Evolutionary conservation across 805 yeast species (phyloP).

Genomic region (Zygoascus tannicola): DNA sequence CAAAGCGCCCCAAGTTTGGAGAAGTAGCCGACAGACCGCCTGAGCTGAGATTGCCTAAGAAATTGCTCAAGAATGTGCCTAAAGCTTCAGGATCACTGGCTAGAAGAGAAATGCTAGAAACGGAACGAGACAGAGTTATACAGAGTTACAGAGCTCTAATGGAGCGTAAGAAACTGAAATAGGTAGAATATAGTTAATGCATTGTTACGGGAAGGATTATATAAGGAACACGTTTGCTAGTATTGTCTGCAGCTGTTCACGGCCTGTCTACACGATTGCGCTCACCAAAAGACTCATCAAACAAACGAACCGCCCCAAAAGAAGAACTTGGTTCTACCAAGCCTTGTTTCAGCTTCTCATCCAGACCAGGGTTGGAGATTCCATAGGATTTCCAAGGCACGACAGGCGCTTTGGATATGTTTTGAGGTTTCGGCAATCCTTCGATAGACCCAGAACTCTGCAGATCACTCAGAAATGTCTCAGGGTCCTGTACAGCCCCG

Average conservation of each 20-base stretch:
- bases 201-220: background rate
- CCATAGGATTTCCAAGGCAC: conserved; percentile 28
- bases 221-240: background rate
- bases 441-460: conserved; percentile 7
- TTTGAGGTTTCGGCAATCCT: conserved; percentile 21
- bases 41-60: conserved; percentile 26
- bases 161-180: conserved; percentile 11
- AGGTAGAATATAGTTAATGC: no score
- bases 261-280: conserved; percentile 1
- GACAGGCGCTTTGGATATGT: conserved; percentile 23
- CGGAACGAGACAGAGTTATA: conserved; percentile 31
- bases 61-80: conserved; percentile 29
- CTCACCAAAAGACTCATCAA: conserved; percentile 11
- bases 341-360: conserved; percentile 19
- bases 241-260: no score
- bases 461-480: conserved; percentile 16
- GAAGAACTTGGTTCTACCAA: conserved; percentile 14
- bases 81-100: conserved; percentile 34
- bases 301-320: conserved; percentile 17
- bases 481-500: conserved; percentile 23
- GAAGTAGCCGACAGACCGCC: conserved; percentile 37
- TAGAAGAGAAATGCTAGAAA: conserved; percentile 29
- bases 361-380: conserved; percentile 21
- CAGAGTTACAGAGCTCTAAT: conserved; percentile 27
- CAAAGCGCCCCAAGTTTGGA: conserved; percentile 30